phyloP scores from a whole-genome alignment of 192 early-diverging fungal species.

The Backusella tuberculispora region DNA sequence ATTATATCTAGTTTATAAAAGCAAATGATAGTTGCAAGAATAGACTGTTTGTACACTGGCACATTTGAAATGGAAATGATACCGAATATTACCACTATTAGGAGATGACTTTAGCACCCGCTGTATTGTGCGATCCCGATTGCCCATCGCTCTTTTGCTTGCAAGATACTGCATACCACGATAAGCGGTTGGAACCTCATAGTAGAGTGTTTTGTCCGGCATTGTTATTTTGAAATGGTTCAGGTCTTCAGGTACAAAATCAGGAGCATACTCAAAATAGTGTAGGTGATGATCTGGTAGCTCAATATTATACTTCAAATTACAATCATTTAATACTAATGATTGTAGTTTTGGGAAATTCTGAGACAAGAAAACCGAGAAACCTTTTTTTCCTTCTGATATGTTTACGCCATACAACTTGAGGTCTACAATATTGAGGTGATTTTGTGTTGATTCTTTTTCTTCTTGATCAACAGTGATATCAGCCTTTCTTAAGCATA shows the following conservation, averaged over 20 bases:
- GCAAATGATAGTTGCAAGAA: neutral
- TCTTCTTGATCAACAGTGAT: too few species aligned
- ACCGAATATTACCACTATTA: neutral
- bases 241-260: neutral
- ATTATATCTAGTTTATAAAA: too few species aligned
- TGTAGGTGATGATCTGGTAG: neutral
- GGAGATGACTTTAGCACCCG: neutral
- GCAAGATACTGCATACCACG: neutral
- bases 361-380: neutral
- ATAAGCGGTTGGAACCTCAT: neutral
- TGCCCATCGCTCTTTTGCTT: neutral
- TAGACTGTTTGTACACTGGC: neutral
- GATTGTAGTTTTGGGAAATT: neutral
- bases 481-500: too few species aligned
- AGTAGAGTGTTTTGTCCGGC: neutral
- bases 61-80: neutral
- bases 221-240: neutral
- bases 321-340: neutral
- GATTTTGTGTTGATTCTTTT: too few species aligned
- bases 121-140: neutral
- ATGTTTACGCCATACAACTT: neutral
- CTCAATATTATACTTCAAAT: neutral
- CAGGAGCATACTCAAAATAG: neutral
- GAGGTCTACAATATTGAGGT: neutral
- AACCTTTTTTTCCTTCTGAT: neutral